These are phyloP conservation scores for Hymenoscyphus fraxineus DNA, from an alignment of 2,329 filamentous ascomycete genomes.

Conservation along the genomic window DNA sequence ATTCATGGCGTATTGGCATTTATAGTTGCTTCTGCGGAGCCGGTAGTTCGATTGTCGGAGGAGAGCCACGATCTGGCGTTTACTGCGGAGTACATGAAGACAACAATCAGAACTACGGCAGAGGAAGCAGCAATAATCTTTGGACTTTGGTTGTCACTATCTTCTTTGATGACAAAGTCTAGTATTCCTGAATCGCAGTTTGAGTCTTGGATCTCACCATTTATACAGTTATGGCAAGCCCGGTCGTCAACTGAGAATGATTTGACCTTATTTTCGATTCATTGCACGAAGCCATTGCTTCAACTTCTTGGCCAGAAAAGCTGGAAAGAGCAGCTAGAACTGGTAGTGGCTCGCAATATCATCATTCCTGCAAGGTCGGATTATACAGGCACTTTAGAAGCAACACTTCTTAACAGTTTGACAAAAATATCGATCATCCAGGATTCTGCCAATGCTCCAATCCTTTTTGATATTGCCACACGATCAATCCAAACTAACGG, in stretches of 20 bases:
- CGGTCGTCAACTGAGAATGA: constrained; percentile 23
- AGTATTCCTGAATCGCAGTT: not conserved
- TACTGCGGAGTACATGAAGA: constrained; percentile 33
- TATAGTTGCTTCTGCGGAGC: constrained; percentile 23
- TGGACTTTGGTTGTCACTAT: constrained; percentile 33
- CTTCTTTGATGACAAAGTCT: not conserved
- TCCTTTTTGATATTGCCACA: constrained; percentile 44
- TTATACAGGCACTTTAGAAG: constrained; percentile 16
- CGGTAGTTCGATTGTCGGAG: constrained; percentile 2
- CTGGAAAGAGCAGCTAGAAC: constrained; percentile 31
- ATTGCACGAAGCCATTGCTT: constrained; percentile 32
- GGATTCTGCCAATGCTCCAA: constrained; percentile 38
- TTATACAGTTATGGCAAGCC: constrained; percentile 32
- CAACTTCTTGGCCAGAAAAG: constrained; percentile 25
- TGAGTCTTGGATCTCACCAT: constrained; percentile 28
- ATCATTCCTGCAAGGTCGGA: constrained; percentile 34
- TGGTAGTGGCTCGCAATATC: constrained; percentile 35
- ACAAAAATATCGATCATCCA: constrained; percentile 27
- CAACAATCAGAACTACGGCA: constrained; percentile 29
- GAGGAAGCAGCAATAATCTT: constrained; percentile 32
- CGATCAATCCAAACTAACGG: constrained; percentile 42
- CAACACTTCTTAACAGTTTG: constrained; percentile 25
- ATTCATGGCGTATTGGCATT: constrained; percentile 24
- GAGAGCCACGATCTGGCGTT: constrained; percentile 21
- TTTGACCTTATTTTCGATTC: constrained; percentile 32